phyloP scores from a whole-genome alignment of 768 basidiomycete species.

The Tylopilus felleus region DNA sequence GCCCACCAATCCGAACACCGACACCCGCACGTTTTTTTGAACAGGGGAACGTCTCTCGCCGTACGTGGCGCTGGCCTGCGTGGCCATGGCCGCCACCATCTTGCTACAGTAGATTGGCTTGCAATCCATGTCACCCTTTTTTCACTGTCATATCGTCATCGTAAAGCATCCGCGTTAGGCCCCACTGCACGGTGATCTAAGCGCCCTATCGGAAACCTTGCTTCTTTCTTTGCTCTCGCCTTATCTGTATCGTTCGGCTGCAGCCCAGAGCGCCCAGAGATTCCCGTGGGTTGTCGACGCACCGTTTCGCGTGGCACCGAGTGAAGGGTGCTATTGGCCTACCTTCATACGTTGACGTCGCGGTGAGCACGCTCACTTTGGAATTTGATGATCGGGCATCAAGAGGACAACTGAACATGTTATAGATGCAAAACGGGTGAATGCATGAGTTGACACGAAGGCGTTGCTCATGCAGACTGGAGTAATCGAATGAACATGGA shows the following conservation, averaged over 20 bases:
- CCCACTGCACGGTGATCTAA: background rate
- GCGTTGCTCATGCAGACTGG: background rate
- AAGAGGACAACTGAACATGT: too few relatives aligned
- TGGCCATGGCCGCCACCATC: slow-evolving; percentile 86
- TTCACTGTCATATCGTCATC: background rate
- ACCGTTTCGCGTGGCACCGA: background rate
- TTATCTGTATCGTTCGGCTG: background rate
- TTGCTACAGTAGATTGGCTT: slow-evolving; percentile 37
- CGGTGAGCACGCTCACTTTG: background rate
- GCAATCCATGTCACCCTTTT: background rate
- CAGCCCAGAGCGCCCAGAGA: background rate
- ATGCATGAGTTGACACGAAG: background rate
- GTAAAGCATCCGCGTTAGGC: background rate
- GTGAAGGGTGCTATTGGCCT: background rate
- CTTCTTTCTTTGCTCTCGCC: background rate
- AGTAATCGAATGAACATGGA: background rate
- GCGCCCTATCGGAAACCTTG: background rate
- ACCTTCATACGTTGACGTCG: background rate
- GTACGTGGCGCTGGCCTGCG: slow-evolving; percentile 90
- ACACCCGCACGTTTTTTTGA: background rate
- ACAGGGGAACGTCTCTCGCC: slow-evolving; percentile 93
- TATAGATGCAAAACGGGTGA: background rate
- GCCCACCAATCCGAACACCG: background rate
- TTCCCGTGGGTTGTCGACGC: background rate
- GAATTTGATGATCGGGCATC: background rate